Percentiles rank a stretch among this genome's conserved stretches.
Conservation (phyloP, 2,329 filamentous ascomycete genomes). For the Fusarium palustre region DNA sequence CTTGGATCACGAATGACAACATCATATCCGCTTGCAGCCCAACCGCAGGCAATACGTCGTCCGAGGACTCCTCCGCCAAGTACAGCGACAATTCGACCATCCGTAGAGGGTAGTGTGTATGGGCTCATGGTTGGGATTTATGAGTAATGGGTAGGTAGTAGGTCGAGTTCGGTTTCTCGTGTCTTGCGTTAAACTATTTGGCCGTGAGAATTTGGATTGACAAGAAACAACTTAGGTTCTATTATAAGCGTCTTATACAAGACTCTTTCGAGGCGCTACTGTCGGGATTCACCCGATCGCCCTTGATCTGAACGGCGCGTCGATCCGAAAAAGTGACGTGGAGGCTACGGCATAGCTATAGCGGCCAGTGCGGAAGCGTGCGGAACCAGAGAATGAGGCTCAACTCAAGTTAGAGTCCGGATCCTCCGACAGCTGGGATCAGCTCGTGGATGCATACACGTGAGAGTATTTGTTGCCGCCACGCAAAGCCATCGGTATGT, state of each 20-base stretch:
- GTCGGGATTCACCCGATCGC: background rate
- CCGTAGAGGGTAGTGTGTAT: background rate
- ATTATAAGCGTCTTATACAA: background rate
- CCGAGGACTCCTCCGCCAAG: conserved; percentile 14
- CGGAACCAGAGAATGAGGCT: conserved; percentile 5
- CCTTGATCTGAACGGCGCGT: background rate
- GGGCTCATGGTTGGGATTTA: background rate
- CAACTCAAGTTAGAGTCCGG: background rate
- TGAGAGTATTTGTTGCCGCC: too few species aligned
- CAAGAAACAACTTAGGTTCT: background rate
- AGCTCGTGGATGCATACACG: background rate
- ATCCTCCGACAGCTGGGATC: background rate
- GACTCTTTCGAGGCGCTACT: background rate
- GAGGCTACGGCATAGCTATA: background rate
- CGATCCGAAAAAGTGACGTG: background rate
- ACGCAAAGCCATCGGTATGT: background rate
- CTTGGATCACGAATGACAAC: conserved; percentile 17
- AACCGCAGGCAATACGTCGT: conserved; percentile 13
- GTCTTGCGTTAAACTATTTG: background rate
- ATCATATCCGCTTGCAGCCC: conserved; percentile 20
- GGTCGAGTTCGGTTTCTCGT: background rate
- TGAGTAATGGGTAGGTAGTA: too few species aligned
- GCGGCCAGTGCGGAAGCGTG: background rate
- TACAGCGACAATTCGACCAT: background rate
- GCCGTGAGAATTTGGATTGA: too few species aligned